These are phyloP conservation scores for Funneliformis caledonium DNA, from an alignment of 371 early-diverging fungal genomes.

Conservation along the genomic window DNA sequence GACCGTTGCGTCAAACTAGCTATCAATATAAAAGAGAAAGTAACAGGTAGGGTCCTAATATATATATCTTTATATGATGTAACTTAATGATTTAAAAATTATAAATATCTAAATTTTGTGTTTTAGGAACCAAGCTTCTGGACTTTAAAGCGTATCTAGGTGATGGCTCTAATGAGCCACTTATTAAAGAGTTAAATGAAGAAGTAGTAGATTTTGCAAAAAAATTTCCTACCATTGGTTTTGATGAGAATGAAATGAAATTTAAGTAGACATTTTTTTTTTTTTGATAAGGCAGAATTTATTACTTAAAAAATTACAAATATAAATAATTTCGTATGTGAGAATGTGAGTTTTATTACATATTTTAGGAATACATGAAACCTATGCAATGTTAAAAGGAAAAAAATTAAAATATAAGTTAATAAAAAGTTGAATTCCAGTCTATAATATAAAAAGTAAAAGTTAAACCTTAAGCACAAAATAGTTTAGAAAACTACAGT, in stretches of 20 bases:
- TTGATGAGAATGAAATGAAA: slow-evolving; percentile 64
- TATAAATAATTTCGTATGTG: too few relatives aligned
- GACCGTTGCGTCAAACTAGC: slow-evolving; percentile 81
- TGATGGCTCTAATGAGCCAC: slow-evolving; percentile 54
- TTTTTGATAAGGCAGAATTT: too few relatives aligned
- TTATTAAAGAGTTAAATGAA: slow-evolving; percentile 61
- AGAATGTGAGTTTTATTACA: too few relatives aligned
- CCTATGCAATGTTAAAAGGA: too few relatives aligned
- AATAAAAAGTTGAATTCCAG: too few relatives aligned
- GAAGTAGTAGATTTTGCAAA: slow-evolving; percentile 71
- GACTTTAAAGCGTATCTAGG: slow-evolving; percentile 76
- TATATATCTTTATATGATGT: background rate
- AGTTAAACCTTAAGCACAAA: too few relatives aligned
- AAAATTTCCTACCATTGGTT: slow-evolving; percentile 75
- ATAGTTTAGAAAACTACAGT: too few relatives aligned
- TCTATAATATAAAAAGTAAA: too few relatives aligned
- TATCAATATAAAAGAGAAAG: slow-evolving; percentile 61
- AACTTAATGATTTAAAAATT: background rate
- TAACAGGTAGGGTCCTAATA: slow-evolving; percentile 47
- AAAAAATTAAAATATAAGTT: too few relatives aligned
- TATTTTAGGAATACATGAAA: too few relatives aligned
- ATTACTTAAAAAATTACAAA: too few relatives aligned
- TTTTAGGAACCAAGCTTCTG: slow-evolving; percentile 63
- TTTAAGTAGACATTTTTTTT: slow-evolving; percentile 23
- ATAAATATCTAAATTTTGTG: background rate